Conservation (phyloP, 139 green algal species). For the Coelastrella sp. region DNA sequence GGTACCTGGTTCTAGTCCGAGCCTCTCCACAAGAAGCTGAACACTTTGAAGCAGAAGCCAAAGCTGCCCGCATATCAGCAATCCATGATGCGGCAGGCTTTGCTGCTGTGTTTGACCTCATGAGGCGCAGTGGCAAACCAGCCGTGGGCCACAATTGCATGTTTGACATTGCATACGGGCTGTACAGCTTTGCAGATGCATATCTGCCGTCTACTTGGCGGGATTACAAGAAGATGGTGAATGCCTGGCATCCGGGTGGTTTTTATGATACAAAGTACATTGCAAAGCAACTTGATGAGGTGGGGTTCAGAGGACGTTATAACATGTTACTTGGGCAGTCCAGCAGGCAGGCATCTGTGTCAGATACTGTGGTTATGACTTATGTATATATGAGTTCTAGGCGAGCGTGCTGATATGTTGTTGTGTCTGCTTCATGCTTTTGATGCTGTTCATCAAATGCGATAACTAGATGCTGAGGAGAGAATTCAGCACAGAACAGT, state of each 20-base stretch:
- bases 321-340: too few species aligned
- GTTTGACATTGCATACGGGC: slow-evolving; percentile 44
- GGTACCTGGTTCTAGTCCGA: slow-evolving; percentile 28
- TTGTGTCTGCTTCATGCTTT: too few species aligned
- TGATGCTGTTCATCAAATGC: too few species aligned
- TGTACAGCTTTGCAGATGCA: slow-evolving; percentile 40
- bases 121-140: slow-evolving; percentile 32
- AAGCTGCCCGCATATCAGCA: not conserved
- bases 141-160: slow-evolving; percentile 40
- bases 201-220: slow-evolving; percentile 38
- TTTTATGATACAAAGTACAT: slow-evolving; percentile 83
- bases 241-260: slow-evolving; percentile 70
- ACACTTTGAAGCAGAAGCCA: slow-evolving; percentile 18
- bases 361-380: too few species aligned
- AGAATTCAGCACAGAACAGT: too few species aligned
- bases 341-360: too few species aligned
- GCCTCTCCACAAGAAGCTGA: slow-evolving; percentile 19
- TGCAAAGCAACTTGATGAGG: slow-evolving; percentile 40
- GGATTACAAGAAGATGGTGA: slow-evolving; percentile 37
- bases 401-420: too few species aligned
- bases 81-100: slow-evolving; percentile 44
- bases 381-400: too few species aligned
- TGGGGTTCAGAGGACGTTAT: too few species aligned
- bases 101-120: slow-evolving; percentile 45
- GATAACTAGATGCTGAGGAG: too few species aligned